Evolutionary conservation across 1,284 basidiomycete species (phyloP).

Genomic region (Anthracocystis setariae): DNA sequence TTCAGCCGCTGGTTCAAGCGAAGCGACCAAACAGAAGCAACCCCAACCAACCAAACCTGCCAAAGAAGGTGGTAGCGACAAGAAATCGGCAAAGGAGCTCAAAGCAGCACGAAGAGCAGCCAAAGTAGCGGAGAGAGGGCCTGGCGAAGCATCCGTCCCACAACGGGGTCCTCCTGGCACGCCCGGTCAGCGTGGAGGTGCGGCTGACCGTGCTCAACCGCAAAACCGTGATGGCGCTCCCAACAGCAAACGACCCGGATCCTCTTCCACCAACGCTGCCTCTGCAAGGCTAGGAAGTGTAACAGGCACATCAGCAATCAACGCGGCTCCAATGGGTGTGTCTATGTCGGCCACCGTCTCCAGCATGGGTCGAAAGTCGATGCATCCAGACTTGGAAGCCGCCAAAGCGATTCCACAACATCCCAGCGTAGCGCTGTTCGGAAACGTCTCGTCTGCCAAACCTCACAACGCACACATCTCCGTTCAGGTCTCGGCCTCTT

Average conservation of each 20-base stretch:
- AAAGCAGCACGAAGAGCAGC: slow-evolving; percentile 60
- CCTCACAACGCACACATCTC: slow-evolving; percentile 43
- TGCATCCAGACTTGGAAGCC: slow-evolving; percentile 13
- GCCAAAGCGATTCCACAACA: slow-evolving; percentile 28
- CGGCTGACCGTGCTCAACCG: slow-evolving; percentile 20
- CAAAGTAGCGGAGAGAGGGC: slow-evolving; percentile 38
- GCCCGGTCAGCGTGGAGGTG: slow-evolving; percentile 15
- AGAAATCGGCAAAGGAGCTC: slow-evolving; percentile 60
- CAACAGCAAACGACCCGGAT: slow-evolving; percentile 26
- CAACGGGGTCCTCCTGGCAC: slow-evolving; percentile 3
- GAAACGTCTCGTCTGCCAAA: slow-evolving; percentile 57
- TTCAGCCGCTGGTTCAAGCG: slow-evolving; percentile 24
- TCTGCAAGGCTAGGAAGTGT: slow-evolving; percentile 19
- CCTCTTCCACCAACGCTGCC: slow-evolving; percentile 17
- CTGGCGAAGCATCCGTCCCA: slow-evolving; percentile 5
- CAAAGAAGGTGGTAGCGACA: slow-evolving; percentile 28
- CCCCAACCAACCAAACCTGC: slow-evolving; percentile 9
- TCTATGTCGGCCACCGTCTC: slow-evolving; percentile 24
- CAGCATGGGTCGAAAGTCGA: slow-evolving; percentile 18
- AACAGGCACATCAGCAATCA: slow-evolving; percentile 4
- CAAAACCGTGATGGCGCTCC: slow-evolving; percentile 13
- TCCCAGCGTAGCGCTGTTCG: slow-evolving; percentile 58
- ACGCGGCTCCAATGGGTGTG: slow-evolving; percentile 4
- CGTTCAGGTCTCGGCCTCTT: slow-evolving; percentile 46
- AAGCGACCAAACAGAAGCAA: slow-evolving; percentile 14